Percentiles rank a stretch among this genome's conserved stretches.
Conservation (phyloP, 805 yeast genomes). For the Huiozyma naganishii region DNA sequence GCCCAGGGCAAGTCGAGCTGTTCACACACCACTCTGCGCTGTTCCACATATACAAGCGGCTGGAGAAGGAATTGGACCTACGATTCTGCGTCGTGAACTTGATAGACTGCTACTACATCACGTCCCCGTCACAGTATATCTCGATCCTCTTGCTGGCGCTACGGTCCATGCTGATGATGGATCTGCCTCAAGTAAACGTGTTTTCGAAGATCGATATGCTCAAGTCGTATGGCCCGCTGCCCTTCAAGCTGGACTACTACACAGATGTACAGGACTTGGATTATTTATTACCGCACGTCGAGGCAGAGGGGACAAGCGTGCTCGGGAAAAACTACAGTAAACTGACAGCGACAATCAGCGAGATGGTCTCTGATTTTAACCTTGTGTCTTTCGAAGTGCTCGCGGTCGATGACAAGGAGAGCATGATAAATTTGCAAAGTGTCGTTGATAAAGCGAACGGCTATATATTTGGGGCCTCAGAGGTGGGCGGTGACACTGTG, state of each 20-base stretch:
- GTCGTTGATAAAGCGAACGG: constrained; percentile 88
- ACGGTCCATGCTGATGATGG: constrained; percentile 86
- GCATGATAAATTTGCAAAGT: constrained; percentile 76
- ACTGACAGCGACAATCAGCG: constrained; percentile 69
- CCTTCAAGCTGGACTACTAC: constrained; percentile 75
- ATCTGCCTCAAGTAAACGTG: constrained; percentile 87
- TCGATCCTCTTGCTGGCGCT: constrained; percentile 71
- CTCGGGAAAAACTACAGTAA: constrained; percentile 51
- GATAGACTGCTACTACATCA: constrained; percentile 71
- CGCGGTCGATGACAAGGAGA: constrained; percentile 80
- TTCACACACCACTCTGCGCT: constrained; percentile 83
- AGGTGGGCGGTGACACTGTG: constrained; percentile 90
- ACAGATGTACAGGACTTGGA: constrained; percentile 84
- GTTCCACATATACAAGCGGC: constrained; percentile 48
- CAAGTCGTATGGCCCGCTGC: constrained; percentile 64
- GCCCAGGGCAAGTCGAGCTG: constrained; percentile 94
- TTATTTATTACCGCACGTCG: constrained; percentile 55
- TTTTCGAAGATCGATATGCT: constrained; percentile 83
- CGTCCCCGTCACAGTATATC: constrained; percentile 81
- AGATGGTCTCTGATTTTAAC: constrained; percentile 77
- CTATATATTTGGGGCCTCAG: constrained; percentile 84
- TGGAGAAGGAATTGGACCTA: constrained; percentile 55
- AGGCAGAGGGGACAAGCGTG: constrained; percentile 61
- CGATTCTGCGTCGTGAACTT: constrained; percentile 78
- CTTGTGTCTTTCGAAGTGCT: constrained; percentile 82